A percentile compares a stretch with the other conserved stretches of the same genome.
These are phyloP conservation scores for Ascochyta rabiei DNA, from an alignment of 2,329 filamentous ascomycete species.

Conservation along the genomic window DNA sequence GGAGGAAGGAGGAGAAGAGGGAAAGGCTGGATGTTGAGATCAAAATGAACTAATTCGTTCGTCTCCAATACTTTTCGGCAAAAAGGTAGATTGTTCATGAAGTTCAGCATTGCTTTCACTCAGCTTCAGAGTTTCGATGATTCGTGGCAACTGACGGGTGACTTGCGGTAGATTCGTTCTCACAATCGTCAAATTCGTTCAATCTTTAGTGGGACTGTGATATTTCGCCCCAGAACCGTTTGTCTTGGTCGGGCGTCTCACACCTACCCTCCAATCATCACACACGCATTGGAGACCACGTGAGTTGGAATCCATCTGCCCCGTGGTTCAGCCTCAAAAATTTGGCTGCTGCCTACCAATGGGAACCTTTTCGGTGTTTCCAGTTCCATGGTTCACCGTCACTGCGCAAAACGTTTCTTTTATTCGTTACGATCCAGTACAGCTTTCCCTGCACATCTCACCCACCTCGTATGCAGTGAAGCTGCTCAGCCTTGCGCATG, in stretches of 20 bases:
- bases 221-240: neutral
- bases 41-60: neutral
- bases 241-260: neutral
- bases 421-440: neutral
- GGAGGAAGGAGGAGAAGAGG: neutral
- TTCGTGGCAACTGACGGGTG: too few relatives aligned
- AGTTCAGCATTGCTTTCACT: neutral
- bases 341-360: constrained; percentile 12
- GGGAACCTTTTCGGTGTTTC: neutral
- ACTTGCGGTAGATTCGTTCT: too few relatives aligned
- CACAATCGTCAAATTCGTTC: neutral
- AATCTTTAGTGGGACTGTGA: neutral
- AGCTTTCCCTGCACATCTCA: too few relatives aligned
- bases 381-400: neutral
- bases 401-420: neutral
- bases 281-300: neutral
- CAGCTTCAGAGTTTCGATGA: neutral
- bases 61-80: neutral
- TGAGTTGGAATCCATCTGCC: constrained; percentile 7
- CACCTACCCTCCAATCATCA: neutral
- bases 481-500: constrained; percentile 12
- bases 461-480: neutral
- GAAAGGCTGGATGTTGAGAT: neutral
- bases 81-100: too few relatives aligned
- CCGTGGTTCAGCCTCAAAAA: constrained; percentile 2